These are phyloP conservation scores for Cinnamomum chago DNA, from an alignment of 164 flowering plant species.

Conservation along the genomic window DNA sequence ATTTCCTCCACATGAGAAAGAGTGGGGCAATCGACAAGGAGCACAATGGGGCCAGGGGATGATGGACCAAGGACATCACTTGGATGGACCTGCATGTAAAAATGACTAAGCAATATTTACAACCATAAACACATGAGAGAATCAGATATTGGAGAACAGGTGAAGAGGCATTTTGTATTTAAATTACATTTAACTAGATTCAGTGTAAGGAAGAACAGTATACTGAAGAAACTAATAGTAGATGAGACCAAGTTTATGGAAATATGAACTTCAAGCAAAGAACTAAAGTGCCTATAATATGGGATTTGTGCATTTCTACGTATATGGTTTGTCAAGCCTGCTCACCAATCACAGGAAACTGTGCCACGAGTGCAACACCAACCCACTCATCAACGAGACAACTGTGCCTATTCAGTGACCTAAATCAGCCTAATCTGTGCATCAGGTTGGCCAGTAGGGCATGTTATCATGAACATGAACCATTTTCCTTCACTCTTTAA, in stretches of 20 bases:
- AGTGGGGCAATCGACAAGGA: slow-evolving; percentile 91
- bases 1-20: slow-evolving; percentile 55
- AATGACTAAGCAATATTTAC: neutral
- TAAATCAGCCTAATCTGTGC: no score
- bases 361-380: no score
- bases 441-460: no score
- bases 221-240: neutral
- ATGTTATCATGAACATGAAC: no score
- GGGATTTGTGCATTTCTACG: neutral
- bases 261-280: neutral
- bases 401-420: no score
- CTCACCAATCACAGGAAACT: neutral
- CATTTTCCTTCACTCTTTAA: no score
- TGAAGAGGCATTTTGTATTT: neutral
- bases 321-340: neutral
- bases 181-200: neutral
- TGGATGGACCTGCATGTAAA: slow-evolving; percentile 70
- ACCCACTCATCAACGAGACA: no score
- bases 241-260: neutral
- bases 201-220: neutral
- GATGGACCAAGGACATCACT: slow-evolving; percentile 92
- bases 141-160: neutral
- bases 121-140: neutral
- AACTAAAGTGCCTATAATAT: neutral
- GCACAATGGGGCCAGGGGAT: slow-evolving; percentile 80